Percentiles rank a stretch among this genome's conserved stretches.
Conservation (phyloP, 345 rosid genomes). For the Ricinus communis region DNA sequence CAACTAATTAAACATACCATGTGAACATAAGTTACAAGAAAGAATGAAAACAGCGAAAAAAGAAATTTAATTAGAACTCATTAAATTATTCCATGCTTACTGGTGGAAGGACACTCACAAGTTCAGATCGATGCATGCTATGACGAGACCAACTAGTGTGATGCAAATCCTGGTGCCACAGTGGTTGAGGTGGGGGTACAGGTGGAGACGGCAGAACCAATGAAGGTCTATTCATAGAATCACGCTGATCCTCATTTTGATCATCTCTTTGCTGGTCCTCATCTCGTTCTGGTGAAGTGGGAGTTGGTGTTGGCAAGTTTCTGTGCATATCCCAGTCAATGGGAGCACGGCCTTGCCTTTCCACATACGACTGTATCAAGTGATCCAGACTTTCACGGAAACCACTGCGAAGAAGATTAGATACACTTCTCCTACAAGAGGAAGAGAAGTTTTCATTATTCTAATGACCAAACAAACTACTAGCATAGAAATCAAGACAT, state of each 20-base stretch:
- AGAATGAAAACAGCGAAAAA: constrained; percentile 4
- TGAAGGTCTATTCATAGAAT: constrained; percentile 57
- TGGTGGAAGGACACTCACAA: constrained; percentile 51
- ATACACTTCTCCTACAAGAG: constrained; percentile 84
- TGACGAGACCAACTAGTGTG: constrained; percentile 88
- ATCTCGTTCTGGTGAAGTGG: constrained; percentile 57
- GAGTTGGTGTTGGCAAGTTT: constrained; percentile 61
- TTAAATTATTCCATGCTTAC: background rate
- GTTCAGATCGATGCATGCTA: constrained; percentile 82
- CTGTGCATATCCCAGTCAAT: constrained; percentile 91
- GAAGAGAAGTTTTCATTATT: constrained; percentile 10
- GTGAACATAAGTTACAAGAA: constrained; percentile 8
- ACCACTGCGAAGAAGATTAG: constrained; percentile 95
- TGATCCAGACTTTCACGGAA: constrained; percentile 99
- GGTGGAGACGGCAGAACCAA: constrained; percentile 76
- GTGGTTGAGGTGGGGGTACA: constrained; percentile 88
- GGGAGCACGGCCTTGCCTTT: constrained; percentile 85
- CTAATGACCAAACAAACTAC: constrained; percentile 8
- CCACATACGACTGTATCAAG: constrained; percentile 86
- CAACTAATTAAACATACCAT: background rate
- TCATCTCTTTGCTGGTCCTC: constrained; percentile 68
- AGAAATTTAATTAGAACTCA: background rate
- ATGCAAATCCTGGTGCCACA: constrained; percentile 91
- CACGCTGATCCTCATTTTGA: constrained; percentile 54
- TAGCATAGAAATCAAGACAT: background rate